phyloP scores from a whole-genome alignment of 2,329 filamentous ascomycete genomes.

The Coniochaeta prunicola region DNA sequence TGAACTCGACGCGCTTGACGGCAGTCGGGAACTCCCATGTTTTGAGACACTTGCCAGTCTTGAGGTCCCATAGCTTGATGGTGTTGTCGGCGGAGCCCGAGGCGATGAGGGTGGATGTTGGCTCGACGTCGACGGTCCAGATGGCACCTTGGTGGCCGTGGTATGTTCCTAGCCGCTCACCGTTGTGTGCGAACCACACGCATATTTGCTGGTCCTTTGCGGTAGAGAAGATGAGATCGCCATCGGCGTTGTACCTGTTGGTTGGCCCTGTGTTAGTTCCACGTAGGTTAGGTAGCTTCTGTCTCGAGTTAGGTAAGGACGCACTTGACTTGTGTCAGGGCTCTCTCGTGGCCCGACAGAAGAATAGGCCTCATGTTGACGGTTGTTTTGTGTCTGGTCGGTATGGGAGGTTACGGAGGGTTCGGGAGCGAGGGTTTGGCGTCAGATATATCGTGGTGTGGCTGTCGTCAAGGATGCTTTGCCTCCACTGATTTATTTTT shows the following conservation, averaged over 20 bases:
- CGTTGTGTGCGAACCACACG: slow-evolving; percentile 96
- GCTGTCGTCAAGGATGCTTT: not conserved
- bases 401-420: slow-evolving; percentile 3
- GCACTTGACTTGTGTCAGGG: slow-evolving; percentile 88
- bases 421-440: not conserved
- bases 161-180: slow-evolving; percentile 95
- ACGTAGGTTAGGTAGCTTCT: not conserved
- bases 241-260: slow-evolving; percentile 78
- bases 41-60: slow-evolving; percentile 88
- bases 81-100: slow-evolving; percentile 98
- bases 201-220: slow-evolving; percentile 96
- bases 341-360: slow-evolving; percentile 92
- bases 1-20: slow-evolving; percentile 97
- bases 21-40: slow-evolving; percentile 96
- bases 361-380: slow-evolving; percentile 91
- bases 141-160: slow-evolving; percentile 95
- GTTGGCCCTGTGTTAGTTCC: not conserved
- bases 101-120: slow-evolving; percentile 83
- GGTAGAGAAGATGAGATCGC: slow-evolving; percentile 93
- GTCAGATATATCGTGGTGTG: not conserved
- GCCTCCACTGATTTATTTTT: slow-evolving; percentile 1
- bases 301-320: slow-evolving; percentile 15
- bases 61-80: slow-evolving; percentile 93
- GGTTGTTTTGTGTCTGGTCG: slow-evolving; percentile 13
- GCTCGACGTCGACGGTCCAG: slow-evolving; percentile 97